Conservation (phyloP, 2,329 filamentous ascomycete genomes). For the Dissoconium aciculare region DNA sequence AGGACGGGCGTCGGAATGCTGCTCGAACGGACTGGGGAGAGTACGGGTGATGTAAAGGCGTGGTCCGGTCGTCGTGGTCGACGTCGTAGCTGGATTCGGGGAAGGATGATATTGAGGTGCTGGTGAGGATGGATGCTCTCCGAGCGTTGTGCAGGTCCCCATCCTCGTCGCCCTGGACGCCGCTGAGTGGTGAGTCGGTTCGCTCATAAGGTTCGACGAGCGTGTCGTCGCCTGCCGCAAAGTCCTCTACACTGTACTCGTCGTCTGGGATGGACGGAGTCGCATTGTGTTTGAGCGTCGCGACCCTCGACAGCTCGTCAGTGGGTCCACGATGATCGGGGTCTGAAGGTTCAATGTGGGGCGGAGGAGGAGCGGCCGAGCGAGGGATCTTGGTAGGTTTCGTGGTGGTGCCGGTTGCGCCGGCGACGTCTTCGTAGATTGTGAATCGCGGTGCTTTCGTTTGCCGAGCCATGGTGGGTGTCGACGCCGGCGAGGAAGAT, state of each 20-base stretch:
- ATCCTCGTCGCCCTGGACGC: slow-evolving; percentile 7
- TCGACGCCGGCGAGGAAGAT: too few relatives aligned
- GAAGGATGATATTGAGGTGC: slow-evolving; percentile 21
- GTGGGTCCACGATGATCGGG: too few relatives aligned
- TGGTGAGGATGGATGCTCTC: slow-evolving; percentile 17
- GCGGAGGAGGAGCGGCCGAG: not conserved
- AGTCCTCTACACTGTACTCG: slow-evolving; percentile 3
- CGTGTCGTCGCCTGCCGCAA: slow-evolving; percentile 2
- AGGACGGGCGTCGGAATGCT: slow-evolving; percentile 54
- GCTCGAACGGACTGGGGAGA: slow-evolving; percentile 45
- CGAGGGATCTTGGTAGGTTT: too few relatives aligned
- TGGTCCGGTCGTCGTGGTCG: slow-evolving; percentile 12
- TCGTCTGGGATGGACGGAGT: too few relatives aligned
- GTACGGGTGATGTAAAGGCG: slow-evolving; percentile 27
- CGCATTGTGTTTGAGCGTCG: too few relatives aligned
- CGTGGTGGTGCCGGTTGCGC: slow-evolving; percentile 2
- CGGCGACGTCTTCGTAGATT: slow-evolving; percentile 10
- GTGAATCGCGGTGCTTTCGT: slow-evolving; percentile 19
- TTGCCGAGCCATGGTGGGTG: slow-evolving; percentile 44
- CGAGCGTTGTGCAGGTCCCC: slow-evolving; percentile 9
- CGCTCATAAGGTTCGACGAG: slow-evolving; percentile 4
- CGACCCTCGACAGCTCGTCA: slow-evolving; percentile 2
- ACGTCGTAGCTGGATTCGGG: slow-evolving; percentile 19
- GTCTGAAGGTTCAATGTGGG: too few relatives aligned
- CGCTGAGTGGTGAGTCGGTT: slow-evolving; percentile 6